Conservation (phyloP, 805 yeast genomes). For the Cyberlindnera galapagoensis region DNA sequence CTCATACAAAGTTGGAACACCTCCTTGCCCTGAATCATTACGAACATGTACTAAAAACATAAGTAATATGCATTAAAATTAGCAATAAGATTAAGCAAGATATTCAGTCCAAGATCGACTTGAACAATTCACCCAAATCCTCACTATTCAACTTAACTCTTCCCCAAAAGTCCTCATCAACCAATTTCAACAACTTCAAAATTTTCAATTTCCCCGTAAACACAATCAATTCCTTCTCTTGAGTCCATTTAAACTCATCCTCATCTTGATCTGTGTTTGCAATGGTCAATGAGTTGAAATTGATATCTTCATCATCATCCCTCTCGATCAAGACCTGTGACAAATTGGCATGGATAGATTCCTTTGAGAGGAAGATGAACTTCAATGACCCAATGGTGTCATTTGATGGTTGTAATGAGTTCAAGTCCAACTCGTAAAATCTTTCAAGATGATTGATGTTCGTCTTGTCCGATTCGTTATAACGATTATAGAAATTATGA, state of each 20-base stretch:
- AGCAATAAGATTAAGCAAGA: too few species aligned
- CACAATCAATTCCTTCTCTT: constrained; percentile 37
- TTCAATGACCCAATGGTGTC: constrained; percentile 29
- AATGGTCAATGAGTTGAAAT: constrained; percentile 20
- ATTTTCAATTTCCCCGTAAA: constrained; percentile 33
- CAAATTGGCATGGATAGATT: constrained; percentile 36
- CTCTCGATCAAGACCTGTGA: constrained; percentile 39
- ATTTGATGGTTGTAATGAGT: constrained; percentile 23
- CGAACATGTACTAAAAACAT: too few species aligned
- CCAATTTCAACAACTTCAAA: constrained; percentile 29
- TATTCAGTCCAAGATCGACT: too few species aligned
- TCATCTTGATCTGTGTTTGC: constrained; percentile 17
- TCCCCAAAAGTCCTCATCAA: constrained; percentile 20
- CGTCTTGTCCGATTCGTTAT: constrained; percentile 29
- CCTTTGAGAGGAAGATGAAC: constrained; percentile 42
- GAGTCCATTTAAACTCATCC: constrained; percentile 25
- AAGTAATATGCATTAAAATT: too few species aligned
- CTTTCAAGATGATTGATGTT: constrained; percentile 17
- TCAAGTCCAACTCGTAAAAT: constrained; percentile 18
- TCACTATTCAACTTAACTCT: constrained; percentile 34
- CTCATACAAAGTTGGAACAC: too few species aligned
- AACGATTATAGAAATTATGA: constrained; percentile 27
- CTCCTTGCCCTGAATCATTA: too few species aligned
- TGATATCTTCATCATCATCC: constrained; percentile 45
- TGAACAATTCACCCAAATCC: constrained; percentile 28